Base-by-base conservation (phyloP, 2,329 filamentous ascomycete species). In the Pleurostoma richardsiae region DNA sequence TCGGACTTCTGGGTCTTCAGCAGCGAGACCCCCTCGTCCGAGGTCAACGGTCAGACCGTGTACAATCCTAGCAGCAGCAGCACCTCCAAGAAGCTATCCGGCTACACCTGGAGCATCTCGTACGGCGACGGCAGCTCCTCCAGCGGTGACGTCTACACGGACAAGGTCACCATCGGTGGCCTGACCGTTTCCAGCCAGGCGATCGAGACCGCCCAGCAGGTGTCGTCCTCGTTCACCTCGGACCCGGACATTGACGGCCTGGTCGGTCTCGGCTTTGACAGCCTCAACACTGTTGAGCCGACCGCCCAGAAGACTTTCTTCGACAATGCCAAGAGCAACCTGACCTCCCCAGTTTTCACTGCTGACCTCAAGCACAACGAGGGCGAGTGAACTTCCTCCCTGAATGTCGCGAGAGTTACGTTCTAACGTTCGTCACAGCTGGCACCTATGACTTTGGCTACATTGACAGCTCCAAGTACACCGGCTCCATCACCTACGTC, bases 391-490 rank as follows among this genome's bases (percentile, higher is more conserved):
- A 8, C 8, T 8, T 36, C 29, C 3, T 11, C n/a, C 6, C 4
- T 19, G 19, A 19, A 19, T 19, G 19, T 19, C 19, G 19, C 19
- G 19, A 19, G 2, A 19, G 19, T 19, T 19, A 19, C 41, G 10
- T 8, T 19, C 19, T 19, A 19, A 19, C 19, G 19, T 19, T 19
- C 19, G 19, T 10, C 26, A 38, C 7, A 42, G 51, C 53, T 29
- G 58, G 54, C 45, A 59, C 50, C n/a, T 61, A 61, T 50, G 55
- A 58, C 52, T 61, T 61, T 33, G 60, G 60, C 41, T 63, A 70
- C 67, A 78, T 83, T 52, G 79, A 84, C 65, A 59, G 56, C 41
- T 61, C 66, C 59, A 51, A 79, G 56, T 82, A 79, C 68, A 79
- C 70, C 4, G 80, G 80, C 41, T 51, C 63, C 40, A 74, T 86